phyloP scores from a whole-genome alignment of 2,329 filamentous ascomycete genomes.

The Ophiostoma himal-ulmi region DNA sequence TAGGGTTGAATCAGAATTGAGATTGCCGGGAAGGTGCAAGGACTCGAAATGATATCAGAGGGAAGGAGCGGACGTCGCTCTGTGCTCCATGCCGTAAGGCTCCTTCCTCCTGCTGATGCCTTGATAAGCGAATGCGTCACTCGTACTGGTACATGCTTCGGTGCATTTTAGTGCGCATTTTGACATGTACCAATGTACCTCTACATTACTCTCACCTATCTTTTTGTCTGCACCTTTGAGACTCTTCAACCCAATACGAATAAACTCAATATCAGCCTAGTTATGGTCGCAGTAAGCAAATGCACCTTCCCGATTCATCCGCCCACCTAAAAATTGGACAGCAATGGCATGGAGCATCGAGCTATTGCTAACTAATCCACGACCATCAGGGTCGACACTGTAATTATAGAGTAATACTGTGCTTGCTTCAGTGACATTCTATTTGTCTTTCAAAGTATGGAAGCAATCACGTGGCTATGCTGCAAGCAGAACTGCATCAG shows the following conservation, averaged over 20 bases:
- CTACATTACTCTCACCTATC: not conserved
- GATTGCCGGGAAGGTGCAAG: not conserved
- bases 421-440: not conserved
- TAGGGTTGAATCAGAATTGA: not conserved
- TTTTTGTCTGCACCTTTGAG: too few species aligned
- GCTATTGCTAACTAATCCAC: not conserved
- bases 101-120: not conserved
- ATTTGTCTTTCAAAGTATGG: not conserved
- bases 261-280: not conserved
- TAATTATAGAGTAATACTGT: not conserved
- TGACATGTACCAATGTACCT: not conserved
- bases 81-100: not conserved
- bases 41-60: not conserved
- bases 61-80: not conserved
- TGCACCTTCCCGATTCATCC: conserved; percentile 23
- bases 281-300: conserved; percentile 5
- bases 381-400: not conserved
- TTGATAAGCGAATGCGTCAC: conserved; percentile 1
- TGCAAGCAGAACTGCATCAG: not conserved
- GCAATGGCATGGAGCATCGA: not conserved
- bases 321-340: not conserved
- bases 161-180: not conserved
- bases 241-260: conserved; percentile 13
- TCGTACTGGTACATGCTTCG: not conserved
- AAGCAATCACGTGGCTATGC: not conserved